Evolutionary conservation across 352 stramenopile species (phyloP).

Genomic region (Phytopythium mirpurense): DNA sequence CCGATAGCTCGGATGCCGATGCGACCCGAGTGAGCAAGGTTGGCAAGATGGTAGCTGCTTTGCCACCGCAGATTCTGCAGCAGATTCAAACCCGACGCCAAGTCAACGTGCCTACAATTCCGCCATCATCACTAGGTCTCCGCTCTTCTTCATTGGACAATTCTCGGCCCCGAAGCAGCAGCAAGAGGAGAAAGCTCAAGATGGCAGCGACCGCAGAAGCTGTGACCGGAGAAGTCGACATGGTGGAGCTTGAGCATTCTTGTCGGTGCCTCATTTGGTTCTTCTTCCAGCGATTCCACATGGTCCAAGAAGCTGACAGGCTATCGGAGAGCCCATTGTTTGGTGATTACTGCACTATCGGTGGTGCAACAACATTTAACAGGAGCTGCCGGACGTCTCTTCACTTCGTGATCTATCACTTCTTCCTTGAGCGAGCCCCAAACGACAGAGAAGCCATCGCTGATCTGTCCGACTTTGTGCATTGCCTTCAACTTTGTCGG

Average conservation of each 20-base stretch:
- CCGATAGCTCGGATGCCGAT: neutral
- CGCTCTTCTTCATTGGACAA: neutral
- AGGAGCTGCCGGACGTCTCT: constrained; percentile 9
- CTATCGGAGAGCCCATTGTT: constrained; percentile 13
- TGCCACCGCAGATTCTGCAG: neutral
- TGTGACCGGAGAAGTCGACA: constrained; percentile 19
- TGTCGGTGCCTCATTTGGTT: constrained; percentile 25
- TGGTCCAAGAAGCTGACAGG: constrained; percentile 34
- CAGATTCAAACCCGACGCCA: constrained; percentile 32
- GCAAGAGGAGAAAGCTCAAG: constrained; percentile 8
- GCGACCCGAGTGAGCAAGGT: constrained; percentile 1
- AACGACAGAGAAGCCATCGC: constrained; percentile 23
- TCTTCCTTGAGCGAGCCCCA: constrained; percentile 45
- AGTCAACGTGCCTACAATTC: constrained; percentile 28
- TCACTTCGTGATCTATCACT: constrained; percentile 34
- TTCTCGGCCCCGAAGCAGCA: neutral
- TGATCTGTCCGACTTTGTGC: constrained; percentile 33
- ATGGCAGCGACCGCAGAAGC: constrained; percentile 4
- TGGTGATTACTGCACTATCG: constrained; percentile 7
- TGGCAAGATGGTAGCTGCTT: constrained; percentile 2
- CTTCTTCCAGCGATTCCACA: constrained; percentile 59
- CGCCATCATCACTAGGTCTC: neutral
- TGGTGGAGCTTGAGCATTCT: neutral
- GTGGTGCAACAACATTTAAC: neutral
- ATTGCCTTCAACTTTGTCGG: constrained; percentile 24